Percentiles rank a stretch among this genome's conserved stretches.
Evolutionary conservation across 139 green algal species (phyloP).

Genomic region (Coelastrella sp.): DNA sequence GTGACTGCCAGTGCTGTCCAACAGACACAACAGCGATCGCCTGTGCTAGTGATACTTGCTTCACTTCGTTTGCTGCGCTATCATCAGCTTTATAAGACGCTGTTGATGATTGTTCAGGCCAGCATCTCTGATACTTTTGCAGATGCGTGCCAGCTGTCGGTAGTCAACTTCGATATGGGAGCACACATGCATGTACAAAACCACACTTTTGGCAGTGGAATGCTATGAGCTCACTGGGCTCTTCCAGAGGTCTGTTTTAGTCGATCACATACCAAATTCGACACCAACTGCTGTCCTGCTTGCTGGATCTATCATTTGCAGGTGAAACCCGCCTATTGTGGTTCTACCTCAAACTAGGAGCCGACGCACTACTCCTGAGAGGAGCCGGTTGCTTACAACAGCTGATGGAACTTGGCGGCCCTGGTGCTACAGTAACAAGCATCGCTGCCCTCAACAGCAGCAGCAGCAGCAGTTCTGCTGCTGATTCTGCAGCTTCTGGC

Average conservation of each 20-base stretch:
- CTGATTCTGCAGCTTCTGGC: neutral
- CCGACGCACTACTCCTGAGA: constrained; percentile 86
- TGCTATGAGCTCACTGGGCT: no score
- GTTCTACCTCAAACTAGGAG: constrained; percentile 82
- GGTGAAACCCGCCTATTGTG: constrained; percentile 80
- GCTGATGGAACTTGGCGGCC: constrained; percentile 66
- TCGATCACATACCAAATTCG: neutral
- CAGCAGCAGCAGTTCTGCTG: neutral
- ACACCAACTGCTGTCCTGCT: neutral
- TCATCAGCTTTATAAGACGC: no score
- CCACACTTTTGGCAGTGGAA: no score
- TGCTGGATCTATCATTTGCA: constrained; percentile 81
- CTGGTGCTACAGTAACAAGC: constrained; percentile 46
- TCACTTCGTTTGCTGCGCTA: no score
- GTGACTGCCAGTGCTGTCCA: no score
- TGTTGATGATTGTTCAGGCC: no score
- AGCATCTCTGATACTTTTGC: no score
- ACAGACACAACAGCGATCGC: no score
- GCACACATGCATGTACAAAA: no score
- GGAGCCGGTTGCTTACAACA: constrained; percentile 77
- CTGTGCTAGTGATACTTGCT: no score
- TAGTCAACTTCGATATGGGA: no score
- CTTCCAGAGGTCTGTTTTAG: neutral
- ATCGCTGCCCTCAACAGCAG: neutral
- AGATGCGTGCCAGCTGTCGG: no score